Percentiles rank a stretch among this genome's conserved stretches.
phyloP scores from a whole-genome alignment of 257 asterid genomes.

The Solanum bulbocastanum region DNA sequence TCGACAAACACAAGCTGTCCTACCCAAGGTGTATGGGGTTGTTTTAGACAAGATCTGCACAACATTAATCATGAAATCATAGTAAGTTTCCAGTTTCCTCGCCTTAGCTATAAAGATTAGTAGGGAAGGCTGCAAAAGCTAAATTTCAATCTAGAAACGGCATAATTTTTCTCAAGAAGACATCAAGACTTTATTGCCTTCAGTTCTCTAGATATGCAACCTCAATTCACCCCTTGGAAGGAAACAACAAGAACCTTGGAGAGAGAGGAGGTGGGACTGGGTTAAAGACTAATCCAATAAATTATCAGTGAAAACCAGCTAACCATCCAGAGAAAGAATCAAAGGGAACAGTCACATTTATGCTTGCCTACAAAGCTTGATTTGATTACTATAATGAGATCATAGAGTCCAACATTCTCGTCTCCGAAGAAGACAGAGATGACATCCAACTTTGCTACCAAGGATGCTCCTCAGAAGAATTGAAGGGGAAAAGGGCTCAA shows the following conservation, averaged over 20 bases:
- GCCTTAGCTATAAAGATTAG: background rate
- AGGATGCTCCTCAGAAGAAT: background rate
- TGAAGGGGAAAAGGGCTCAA: background rate
- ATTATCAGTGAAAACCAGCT: background rate
- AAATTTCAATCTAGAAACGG: background rate
- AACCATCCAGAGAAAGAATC: background rate
- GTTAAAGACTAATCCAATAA: background rate
- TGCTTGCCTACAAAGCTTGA: background rate
- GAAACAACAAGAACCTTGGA: background rate
- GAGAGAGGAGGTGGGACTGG: background rate
- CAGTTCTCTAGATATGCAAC: background rate
- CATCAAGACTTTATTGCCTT: background rate
- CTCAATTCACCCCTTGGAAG: background rate
- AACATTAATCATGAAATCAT: background rate
- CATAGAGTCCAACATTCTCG: background rate
- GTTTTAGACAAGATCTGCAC: constrained; percentile 65
- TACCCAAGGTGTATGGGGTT: constrained; percentile 75
- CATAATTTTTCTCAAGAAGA: background rate
- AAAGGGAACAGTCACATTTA: background rate
- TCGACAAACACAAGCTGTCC: constrained; percentile 91
- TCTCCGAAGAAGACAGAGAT: background rate
- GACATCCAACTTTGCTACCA: background rate
- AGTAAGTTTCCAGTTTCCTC: background rate
- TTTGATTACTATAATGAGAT: background rate
- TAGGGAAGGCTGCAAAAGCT: background rate